Base-by-base conservation (phyloP, 345 rosid genomes). In the Rhodamnia rubescens region DNA sequence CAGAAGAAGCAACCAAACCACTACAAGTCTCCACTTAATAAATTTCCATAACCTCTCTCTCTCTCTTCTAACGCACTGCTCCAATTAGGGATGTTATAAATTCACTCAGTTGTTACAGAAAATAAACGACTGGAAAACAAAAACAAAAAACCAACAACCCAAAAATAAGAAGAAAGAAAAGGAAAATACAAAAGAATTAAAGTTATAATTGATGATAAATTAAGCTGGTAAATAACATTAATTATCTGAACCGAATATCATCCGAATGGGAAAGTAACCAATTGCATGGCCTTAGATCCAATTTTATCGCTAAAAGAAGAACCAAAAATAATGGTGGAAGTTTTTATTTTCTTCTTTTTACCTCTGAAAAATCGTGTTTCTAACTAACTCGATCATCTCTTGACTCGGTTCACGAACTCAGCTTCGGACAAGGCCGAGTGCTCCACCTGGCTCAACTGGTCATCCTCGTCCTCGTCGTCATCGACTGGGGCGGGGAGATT, bases 401-500 rank as follows among this genome's bases (percentile, higher is more conserved):
- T 89, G 84, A 85, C 78, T 55, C 86, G 87, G 87, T 87, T 89
- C 85, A 91, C 90, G 83, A 90, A 90, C 83, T 91, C 90, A 82
- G 94, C 96, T 91, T 93, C 95, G 40, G 96, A 93, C 55, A 94
- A 94, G 5, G 93, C 93, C 40, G 96, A 94, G 82, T 95, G 92
- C 90, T 94, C 96, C 49, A 91, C 87, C 83, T 90, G 94, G 64
- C 94, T 93, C 53, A 80, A 55, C 87, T 91, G 80, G 80, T 69
- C 80, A 16, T 36, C 80, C 78, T 36, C 78, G 69, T n/a, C 69
- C 36, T 93, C 36, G 15, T 94, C 98, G 16, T 94, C 98, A 4
- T 97, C 97, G 49, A 88, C 74, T 52, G 98, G 95, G 85, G 97
- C 98, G 11, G 98, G 99, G 74, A 95, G 95, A 91, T 97, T 97